phyloP scores from a whole-genome alignment of 768 basidiomycete species.

The Trametes meyenii region DNA sequence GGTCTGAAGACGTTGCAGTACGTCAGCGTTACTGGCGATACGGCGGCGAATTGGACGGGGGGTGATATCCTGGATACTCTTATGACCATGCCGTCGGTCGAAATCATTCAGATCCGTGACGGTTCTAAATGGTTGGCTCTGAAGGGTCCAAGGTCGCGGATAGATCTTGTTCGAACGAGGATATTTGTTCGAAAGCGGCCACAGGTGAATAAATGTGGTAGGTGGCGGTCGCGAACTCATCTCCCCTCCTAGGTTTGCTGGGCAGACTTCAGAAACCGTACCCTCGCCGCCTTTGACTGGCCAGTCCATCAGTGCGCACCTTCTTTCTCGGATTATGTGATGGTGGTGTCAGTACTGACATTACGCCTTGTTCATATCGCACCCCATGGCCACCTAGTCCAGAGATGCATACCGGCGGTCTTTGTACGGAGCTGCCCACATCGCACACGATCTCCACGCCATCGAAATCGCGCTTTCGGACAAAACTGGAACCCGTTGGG shows the following conservation, averaged over 20 bases:
- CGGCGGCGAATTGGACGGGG: not conserved
- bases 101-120: slow-evolving; percentile 5
- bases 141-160: not conserved
- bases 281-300: too few relatives aligned
- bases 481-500: slow-evolving; percentile 6
- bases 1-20: not conserved
- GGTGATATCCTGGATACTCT: not conserved
- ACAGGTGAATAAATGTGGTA: too few relatives aligned
- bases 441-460: not conserved
- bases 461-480: not conserved
- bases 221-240: too few relatives aligned
- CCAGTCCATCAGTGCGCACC: too few relatives aligned
- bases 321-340: too few relatives aligned
- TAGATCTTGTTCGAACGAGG: too few relatives aligned
- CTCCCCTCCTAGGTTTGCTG: too few relatives aligned
- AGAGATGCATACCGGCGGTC: not conserved
- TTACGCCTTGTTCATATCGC: too few relatives aligned
- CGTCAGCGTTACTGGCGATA: not conserved
- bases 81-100: not conserved
- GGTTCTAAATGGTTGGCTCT: not conserved
- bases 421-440: too few relatives aligned
- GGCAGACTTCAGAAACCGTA: too few relatives aligned
- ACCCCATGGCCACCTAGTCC: not conserved
- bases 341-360: not conserved
- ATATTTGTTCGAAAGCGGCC: too few relatives aligned